These are phyloP conservation scores for Fusarium redolens DNA, from an alignment of 2,329 filamentous ascomycete genomes.

Conservation along the genomic window DNA sequence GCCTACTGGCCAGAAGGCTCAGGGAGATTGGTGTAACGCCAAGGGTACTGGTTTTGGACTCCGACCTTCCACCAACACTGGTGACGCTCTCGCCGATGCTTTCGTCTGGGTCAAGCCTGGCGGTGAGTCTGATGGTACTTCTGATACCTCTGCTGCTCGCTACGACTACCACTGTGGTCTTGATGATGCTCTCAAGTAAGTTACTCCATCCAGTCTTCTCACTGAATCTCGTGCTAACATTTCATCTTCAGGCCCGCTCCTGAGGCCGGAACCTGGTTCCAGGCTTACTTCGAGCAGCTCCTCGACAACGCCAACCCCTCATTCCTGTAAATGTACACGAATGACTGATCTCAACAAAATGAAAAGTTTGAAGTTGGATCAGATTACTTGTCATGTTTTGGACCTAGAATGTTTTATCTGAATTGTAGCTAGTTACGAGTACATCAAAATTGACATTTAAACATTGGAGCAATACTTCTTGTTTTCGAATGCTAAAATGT, in stretches of 20 bases:
- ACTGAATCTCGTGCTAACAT: conserved; percentile 40
- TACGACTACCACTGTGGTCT: conserved; percentile 60
- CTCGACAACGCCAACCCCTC: conserved; percentile 67
- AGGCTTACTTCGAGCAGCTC: conserved; percentile 69
- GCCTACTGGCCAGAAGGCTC: conserved; percentile 68
- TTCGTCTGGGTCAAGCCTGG: conserved; percentile 80
- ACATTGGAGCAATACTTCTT: not conserved
- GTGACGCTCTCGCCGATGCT: conserved; percentile 68
- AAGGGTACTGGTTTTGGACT: conserved; percentile 71
- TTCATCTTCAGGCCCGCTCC: conserved; percentile 65
- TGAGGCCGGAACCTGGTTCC: conserved; percentile 76
- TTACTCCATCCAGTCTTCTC: fast-evolving
- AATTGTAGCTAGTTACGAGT: not conserved
- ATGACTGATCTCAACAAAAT: not conserved
- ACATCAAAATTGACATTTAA: not conserved
- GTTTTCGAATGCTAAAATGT: not conserved
- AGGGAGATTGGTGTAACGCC: conserved; percentile 78
- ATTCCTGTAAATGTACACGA: conserved; percentile 47
- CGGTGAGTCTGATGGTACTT: conserved; percentile 65
- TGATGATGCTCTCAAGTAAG: conserved; percentile 58
- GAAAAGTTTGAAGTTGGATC: not conserved
- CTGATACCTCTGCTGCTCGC: conserved; percentile 57
- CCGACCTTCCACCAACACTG: conserved; percentile 72
- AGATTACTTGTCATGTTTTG: no score
- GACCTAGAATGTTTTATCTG: not conserved